A percentile compares a stretch with the other conserved stretches of the same genome.
Evolutionary conservation across 1,139 yeast species (phyloP).

Genomic region (Saccharomyces pastorianus): DNA sequence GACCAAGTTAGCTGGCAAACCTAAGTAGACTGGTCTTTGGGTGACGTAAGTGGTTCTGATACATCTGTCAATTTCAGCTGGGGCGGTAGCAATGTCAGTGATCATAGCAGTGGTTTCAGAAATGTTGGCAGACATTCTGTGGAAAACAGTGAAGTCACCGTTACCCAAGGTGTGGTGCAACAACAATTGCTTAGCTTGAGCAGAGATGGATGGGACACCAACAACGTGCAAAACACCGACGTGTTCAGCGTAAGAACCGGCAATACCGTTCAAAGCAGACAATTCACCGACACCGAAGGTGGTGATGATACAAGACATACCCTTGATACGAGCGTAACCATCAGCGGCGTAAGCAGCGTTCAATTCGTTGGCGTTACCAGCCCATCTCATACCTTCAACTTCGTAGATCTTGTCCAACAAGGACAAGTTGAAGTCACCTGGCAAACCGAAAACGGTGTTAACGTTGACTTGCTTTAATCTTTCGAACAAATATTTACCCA

Average conservation of each 20-base stretch:
- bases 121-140: constrained; percentile 64
- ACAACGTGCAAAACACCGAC: constrained; percentile 77
- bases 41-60: constrained; percentile 61
- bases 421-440: constrained; percentile 64
- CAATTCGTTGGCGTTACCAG: constrained; percentile 64
- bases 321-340: constrained; percentile 60
- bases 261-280: constrained; percentile 74
- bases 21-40: constrained; percentile 80
- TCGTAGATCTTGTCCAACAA: constrained; percentile 56
- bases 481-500: constrained; percentile 58
- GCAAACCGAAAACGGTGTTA: constrained; percentile 57
- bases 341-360: constrained; percentile 68
- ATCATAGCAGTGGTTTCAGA: constrained; percentile 58
- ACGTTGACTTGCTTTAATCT: constrained; percentile 45
- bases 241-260: constrained; percentile 76
- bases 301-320: constrained; percentile 53
- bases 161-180: constrained; percentile 71
- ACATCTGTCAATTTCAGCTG: constrained; percentile 63
- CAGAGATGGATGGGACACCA: constrained; percentile 59
- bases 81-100: constrained; percentile 55
- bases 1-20: constrained; percentile 74
- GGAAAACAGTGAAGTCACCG: constrained; percentile 76
- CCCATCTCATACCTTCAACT: constrained; percentile 55
- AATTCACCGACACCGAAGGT: constrained; percentile 85
- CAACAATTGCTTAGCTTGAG: constrained; percentile 56